phyloP scores from a whole-genome alignment of 2,329 filamentous ascomycete species.

The Celoporthe dispersa region DNA sequence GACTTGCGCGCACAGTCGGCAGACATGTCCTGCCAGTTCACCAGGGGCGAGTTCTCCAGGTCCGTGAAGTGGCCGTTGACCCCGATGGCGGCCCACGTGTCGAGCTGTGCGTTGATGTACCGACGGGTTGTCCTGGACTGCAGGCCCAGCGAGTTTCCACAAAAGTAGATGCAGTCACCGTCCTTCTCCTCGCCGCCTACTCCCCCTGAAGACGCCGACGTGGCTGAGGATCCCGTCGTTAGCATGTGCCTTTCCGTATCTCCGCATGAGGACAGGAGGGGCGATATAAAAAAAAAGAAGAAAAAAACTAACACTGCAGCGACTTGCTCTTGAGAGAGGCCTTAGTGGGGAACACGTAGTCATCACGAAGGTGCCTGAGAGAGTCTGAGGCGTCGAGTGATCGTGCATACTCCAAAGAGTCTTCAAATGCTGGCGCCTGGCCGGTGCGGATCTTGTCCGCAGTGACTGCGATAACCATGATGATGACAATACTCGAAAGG shows the following conservation, averaged over 20 bases:
- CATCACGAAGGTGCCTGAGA: conserved; percentile 63
- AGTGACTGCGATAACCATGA: conserved; percentile 46
- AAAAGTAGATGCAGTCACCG: conserved; percentile 71
- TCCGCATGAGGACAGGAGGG: neutral
- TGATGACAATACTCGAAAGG: conserved; percentile 13
- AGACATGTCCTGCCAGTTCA: conserved; percentile 78
- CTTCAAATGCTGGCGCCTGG: conserved; percentile 50
- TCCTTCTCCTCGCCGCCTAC: neutral
- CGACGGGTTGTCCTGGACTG: conserved; percentile 72
- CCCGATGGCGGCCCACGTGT: conserved; percentile 83
- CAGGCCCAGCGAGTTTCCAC: conserved; percentile 86
- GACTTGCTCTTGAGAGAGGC: conserved; percentile 69
- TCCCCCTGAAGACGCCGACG: neutral
- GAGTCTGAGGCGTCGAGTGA: conserved; percentile 64
- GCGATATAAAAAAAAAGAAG: no score
- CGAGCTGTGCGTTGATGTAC: conserved; percentile 73
- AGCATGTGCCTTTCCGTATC: neutral
- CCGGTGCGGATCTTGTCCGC: conserved; percentile 48
- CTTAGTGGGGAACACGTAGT: conserved; percentile 80
- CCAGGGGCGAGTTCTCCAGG: conserved; percentile 68
- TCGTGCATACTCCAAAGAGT: conserved; percentile 52
- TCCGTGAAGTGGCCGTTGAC: conserved; percentile 82
- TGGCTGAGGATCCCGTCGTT: neutral
- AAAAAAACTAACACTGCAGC: conserved; percentile 41
- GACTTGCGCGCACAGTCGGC: conserved; percentile 73